phyloP scores from a whole-genome alignment of 768 basidiomycete genomes.

The Lactifluus rugatus region DNA sequence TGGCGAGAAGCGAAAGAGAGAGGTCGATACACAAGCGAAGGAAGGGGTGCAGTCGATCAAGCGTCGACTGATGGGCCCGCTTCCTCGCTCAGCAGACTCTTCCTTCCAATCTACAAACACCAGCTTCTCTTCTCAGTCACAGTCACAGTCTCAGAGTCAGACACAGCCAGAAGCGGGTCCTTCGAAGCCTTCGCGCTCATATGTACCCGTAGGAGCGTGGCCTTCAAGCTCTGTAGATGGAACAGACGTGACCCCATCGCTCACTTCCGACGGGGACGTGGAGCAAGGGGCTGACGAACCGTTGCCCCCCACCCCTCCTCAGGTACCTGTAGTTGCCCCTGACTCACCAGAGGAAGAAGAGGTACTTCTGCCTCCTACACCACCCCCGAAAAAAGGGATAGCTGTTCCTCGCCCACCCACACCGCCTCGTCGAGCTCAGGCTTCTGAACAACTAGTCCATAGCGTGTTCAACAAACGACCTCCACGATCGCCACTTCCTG shows the following conservation, averaged over 20 bases:
- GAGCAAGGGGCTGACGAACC: slow-evolving; percentile 15
- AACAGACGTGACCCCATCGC: slow-evolving; percentile 19
- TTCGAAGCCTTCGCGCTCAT: neutral
- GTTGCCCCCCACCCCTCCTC: slow-evolving; percentile 18
- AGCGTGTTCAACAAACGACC: slow-evolving; percentile 48
- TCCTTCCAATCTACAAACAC: slow-evolving; percentile 2
- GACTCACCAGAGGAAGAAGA: slow-evolving; percentile 1
- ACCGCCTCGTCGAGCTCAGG: neutral
- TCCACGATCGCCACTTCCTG: slow-evolving; percentile 37
- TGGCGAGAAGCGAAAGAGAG: slow-evolving; percentile 17
- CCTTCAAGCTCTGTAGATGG: slow-evolving; percentile 18
- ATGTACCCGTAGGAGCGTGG: slow-evolving; percentile 10
- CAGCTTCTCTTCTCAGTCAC: slow-evolving; percentile 5
- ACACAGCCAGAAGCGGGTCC: slow-evolving; percentile 3
- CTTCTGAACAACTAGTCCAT: neutral
- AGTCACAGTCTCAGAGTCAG: neutral
- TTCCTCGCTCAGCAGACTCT: slow-evolving; percentile 5
- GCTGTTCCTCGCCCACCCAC: slow-evolving; percentile 1
- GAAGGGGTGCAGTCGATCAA: slow-evolving; percentile 2
- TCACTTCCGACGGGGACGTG: slow-evolving; percentile 16
- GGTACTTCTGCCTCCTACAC: neutral
- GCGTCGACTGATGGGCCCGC: slow-evolving; percentile 10
- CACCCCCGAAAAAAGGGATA: neutral
- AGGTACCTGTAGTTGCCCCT: neutral
- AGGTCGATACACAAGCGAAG: neutral